A percentile compares a stretch with the other conserved stretches of the same genome.
These are phyloP conservation scores for Kwoniella shivajii DNA, from an alignment of 1,284 basidiomycete genomes.

Conservation along the genomic window DNA sequence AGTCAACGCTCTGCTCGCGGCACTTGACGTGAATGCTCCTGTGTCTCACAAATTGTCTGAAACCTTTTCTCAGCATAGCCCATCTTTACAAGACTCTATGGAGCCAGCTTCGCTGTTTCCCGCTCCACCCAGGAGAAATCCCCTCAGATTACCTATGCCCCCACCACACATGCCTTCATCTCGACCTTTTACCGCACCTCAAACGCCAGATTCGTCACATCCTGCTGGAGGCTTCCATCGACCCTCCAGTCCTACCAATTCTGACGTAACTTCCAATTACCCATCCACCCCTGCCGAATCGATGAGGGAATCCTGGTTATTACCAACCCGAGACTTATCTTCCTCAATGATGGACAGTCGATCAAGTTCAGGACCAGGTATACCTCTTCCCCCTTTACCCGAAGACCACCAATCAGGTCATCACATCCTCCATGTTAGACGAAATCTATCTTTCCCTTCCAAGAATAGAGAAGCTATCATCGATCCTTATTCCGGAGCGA, in stretches of 20 bases:
- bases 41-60: not conserved
- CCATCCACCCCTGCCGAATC: slow-evolving; percentile 38
- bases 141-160: slow-evolving; percentile 2
- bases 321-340: slow-evolving; percentile 11
- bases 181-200: slow-evolving; percentile 5
- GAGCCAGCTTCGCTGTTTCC: not conserved
- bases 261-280: slow-evolving; percentile 35
- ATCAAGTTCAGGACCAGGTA: slow-evolving; percentile 16
- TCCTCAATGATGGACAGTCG: slow-evolving; percentile 15
- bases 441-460: not conserved
- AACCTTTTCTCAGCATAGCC: not conserved
- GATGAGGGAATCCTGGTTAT: slow-evolving; percentile 25
- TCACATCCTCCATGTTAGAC: not conserved
- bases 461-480: slow-evolving; percentile 6
- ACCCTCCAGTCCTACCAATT: slow-evolving; percentile 35
- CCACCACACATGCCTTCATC: not conserved
- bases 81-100: not conserved
- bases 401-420: slow-evolving; percentile 1
- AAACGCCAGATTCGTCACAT: slow-evolving; percentile 20
- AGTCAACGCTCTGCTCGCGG: slow-evolving; percentile 23
- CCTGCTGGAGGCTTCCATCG: not conserved
- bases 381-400: slow-evolving; percentile 7
- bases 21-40: slow-evolving; percentile 12
- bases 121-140: slow-evolving; percentile 1
- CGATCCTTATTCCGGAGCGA: slow-evolving; percentile 1